Base-by-base conservation (phyloP, 108 stramenopile genomes). In the Nitzschia palea region DNA sequence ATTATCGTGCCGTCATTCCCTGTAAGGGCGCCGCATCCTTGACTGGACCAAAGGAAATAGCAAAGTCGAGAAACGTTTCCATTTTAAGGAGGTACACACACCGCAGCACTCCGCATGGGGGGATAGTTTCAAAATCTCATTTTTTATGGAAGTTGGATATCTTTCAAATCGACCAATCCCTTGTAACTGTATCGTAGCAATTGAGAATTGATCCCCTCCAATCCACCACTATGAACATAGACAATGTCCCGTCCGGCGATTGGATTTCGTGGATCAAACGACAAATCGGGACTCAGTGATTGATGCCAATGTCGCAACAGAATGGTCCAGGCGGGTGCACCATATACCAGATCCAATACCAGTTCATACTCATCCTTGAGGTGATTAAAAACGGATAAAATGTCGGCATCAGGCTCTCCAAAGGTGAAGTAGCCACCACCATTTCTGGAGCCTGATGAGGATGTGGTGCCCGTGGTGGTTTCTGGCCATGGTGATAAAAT, bases 211-310 rank as follows among this genome's bases (percentile, higher is more conserved):
- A 96, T 71, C 9, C 97, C 97, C 62, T 96, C 97, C 50, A 95
- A 60, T 4, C 97, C 97, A 40, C 97, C 97, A 50, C 84, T 85
- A 57, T 97, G 94, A 18, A 96, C 81, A 59, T 95, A 96, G 88
- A 96, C 80, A 17, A 96, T 57, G 55, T 86, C 80, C 20, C 85
- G 74, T 36, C 80, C 87, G n/a, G 63, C 70, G 37, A 88, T 70
- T 0, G 79, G 80, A 59, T 78, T 65, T 8, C 64, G 53, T 3
- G 65, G 59, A 30, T 80, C 78, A 53, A 76, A 73, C n/a, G 4
- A 82, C 65, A 47, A 71, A 12, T 78, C 67, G 4, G 78, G 80
- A n/a, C 71, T 78, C 12, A 17, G 12, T 10, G 50, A 22, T 5
- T 28, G 40, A 27, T 43, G 40, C 87, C 83, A 84, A 64, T 94